Evolutionary conservation across 169 alveolate genomes (phyloP), one percentile per base, ranked within the genome.

Genomic region (Plasmodium billcollinsi): DNA sequence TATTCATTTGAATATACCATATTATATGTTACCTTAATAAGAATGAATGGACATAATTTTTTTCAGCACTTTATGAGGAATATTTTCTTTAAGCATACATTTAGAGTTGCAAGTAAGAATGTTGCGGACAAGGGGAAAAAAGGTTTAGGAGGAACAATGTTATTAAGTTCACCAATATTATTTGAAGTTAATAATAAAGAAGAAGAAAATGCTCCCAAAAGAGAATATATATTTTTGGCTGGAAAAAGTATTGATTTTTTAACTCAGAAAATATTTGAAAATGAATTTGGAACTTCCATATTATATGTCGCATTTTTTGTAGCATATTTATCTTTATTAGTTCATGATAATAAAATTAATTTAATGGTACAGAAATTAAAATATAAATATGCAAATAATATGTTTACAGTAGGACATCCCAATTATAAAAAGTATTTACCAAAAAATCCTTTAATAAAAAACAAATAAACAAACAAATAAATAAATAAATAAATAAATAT

Each of bases 211-310:
- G 2, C 74, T 14, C 90, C 90, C 2, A 80, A 80, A 21, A 80
- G 65, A 7, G 90, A 80, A 45, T 69, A 80, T 61, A 80, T 80
- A n/a, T 80, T 67, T 58, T 24, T 80, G 72, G 83, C 90, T n/a
- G 90, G 90, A 52, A 80, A 80, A 47, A 56, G 73, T 14, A 80
- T 80, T 14, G 90, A 80, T 7, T 80, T 80, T 67, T 69, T 80
- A 45, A 80, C 90, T 3, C 90, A 80, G 11, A 80, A 80, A 67
- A 20, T 80, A 18, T 80, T 80, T 43, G 90, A 80, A 80, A 80
- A 80, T 33, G 90, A 80, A 54, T 80, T 67, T 70, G 90, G 90
- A 5, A 80, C 90, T 7, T 80, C 90, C 18, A 67, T 80, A 4
- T 61, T 80, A 66, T 80, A 80, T 43, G 21, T 80, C 50, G n/a